A percentile compares a stretch with the other conserved stretches of the same genome.
phyloP scores from a whole-genome alignment of 2,329 filamentous ascomycete species.

The Diplodia intermedia region DNA sequence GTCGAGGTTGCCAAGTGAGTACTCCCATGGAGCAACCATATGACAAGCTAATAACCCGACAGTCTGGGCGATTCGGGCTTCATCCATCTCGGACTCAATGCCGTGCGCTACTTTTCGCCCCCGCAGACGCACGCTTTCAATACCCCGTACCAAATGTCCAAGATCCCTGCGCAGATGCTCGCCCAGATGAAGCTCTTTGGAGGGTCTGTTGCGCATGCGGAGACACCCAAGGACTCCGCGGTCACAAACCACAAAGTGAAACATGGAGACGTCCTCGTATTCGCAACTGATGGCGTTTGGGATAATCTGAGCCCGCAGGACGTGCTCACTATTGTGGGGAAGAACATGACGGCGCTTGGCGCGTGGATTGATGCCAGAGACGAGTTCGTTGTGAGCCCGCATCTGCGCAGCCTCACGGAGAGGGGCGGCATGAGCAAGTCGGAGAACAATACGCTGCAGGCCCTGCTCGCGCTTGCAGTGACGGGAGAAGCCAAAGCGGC shows the following conservation, averaged over 20 bases:
- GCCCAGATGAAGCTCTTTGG: conserved; percentile 84
- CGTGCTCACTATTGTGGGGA: conserved; percentile 78
- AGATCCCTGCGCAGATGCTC: conserved; percentile 81
- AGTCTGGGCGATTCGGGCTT: conserved; percentile 91
- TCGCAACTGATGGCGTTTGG: conserved; percentile 94
- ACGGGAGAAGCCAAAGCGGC: conserved; percentile 83
- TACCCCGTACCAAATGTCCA: conserved; percentile 91
- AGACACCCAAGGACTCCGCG: conserved; percentile 83
- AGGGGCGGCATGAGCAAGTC: conserved; percentile 53
- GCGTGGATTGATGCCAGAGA: conserved; percentile 73
- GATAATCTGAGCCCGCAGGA: conserved; percentile 95
- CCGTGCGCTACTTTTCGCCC: conserved; percentile 80
- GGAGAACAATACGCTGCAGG: conserved; percentile 69
- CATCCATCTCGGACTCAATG: conserved; percentile 82
- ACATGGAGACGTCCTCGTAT: conserved; percentile 91
- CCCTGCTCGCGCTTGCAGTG: conserved; percentile 78
- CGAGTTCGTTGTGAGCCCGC: conserved; percentile 62
- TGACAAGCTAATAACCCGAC: conserved; percentile 33
- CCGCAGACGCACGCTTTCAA: conserved; percentile 98
- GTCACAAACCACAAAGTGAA: conserved; percentile 77
- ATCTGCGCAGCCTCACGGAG: conserved; percentile 62
- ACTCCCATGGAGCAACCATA: too few species aligned
- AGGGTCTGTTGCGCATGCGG: conserved; percentile 70
- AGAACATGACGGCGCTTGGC: conserved; percentile 73
- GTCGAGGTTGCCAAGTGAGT: conserved; percentile 82